Evolutionary conservation across 768 basidiomycete genomes (phyloP), one percentile per base, ranked within the genome.

Genomic region (Favolaschia claudopus): DNA sequence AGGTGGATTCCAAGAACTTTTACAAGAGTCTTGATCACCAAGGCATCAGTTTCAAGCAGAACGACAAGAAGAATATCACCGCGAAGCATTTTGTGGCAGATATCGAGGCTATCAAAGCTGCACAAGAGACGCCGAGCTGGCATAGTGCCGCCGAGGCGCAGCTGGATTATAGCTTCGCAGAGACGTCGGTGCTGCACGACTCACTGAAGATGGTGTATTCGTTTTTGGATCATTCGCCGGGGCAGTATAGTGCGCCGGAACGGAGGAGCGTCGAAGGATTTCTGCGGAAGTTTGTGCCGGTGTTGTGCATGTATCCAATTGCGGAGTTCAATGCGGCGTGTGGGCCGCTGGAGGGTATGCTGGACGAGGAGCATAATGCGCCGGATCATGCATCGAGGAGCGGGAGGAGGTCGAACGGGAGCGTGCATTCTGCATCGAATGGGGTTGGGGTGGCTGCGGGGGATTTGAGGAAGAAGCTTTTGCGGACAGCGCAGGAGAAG

Each of bases 21-120:
- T 96, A 97, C 87, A 98, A 96, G 77, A 90, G 91, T 28, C 87
- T 99, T 46, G 97, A 99, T 71, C 94, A 97, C 69, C 96, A 97
- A 72, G 96, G 95, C 17, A 92, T 93, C 72, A 87, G 83, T 58
- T 97, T 96, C 87, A 99, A 98, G 79, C 82, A 83, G 55, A 96
- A 94, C 73, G 97, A 99, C 81, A 98, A 98, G 85, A 93, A 93
- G 76, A 85, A 82, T 57, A 91, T 95, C 69, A 94, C 91, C 7
- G 82, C 91, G 38, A 95, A 93, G 70, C 77, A 88, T 62, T 92
- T 96, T 68, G 87, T 94, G 28, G 80, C 77, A 28, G 90, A 96
- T 53, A 89, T 96, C 66, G 93, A 95, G 71, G 66, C 73, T 48
- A 76, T 87, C 62, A 88, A 87, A 69, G 80, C 82, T 29, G 80